These are phyloP conservation scores for Elaeagnus macrophylla DNA, from an alignment of 306 rosid genomes.

Conservation along the genomic window DNA sequence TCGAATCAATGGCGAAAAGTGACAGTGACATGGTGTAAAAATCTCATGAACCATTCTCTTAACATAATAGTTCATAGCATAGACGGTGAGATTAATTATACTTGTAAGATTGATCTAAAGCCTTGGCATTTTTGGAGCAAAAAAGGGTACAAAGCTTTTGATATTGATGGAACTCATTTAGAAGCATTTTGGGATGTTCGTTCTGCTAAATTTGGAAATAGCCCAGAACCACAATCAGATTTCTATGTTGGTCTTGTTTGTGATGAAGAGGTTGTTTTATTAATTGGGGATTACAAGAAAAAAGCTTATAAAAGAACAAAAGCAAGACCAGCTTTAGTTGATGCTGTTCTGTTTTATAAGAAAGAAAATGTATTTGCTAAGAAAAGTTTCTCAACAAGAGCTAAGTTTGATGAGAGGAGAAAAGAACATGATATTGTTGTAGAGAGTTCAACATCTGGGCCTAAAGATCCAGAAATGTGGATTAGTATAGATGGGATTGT, in stretches of 20 bases:
- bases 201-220: constrained; percentile 41
- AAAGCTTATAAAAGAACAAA: constrained; percentile 84
- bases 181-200: constrained; percentile 82
- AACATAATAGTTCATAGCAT: constrained; percentile 42
- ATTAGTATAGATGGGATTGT: constrained; percentile 83
- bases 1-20: constrained; percentile 56
- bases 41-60: constrained; percentile 55
- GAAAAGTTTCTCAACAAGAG: constrained; percentile 61
- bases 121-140: constrained; percentile 87
- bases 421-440: constrained; percentile 69
- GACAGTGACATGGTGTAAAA: constrained; percentile 61
- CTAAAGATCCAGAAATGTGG: constrained; percentile 85
- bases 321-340: constrained; percentile 37
- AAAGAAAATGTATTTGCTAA: constrained; percentile 77
- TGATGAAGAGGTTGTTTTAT: constrained; percentile 62
- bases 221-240: constrained; percentile 66
- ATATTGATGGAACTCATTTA: constrained; percentile 41
- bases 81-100: constrained; percentile 43
- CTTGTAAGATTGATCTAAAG: constrained; percentile 65
- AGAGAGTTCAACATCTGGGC: constrained; percentile 52
- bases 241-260: constrained; percentile 59
- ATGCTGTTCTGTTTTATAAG: constrained; percentile 43
- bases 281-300: constrained; percentile 73
- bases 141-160: constrained; percentile 62
- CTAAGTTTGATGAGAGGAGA: constrained; percentile 45